Percentiles rank a stretch among this genome's conserved stretches.
Evolutionary conservation across 257 asterid genomes (phyloP).

Genomic region (Mentha longifolia): DNA sequence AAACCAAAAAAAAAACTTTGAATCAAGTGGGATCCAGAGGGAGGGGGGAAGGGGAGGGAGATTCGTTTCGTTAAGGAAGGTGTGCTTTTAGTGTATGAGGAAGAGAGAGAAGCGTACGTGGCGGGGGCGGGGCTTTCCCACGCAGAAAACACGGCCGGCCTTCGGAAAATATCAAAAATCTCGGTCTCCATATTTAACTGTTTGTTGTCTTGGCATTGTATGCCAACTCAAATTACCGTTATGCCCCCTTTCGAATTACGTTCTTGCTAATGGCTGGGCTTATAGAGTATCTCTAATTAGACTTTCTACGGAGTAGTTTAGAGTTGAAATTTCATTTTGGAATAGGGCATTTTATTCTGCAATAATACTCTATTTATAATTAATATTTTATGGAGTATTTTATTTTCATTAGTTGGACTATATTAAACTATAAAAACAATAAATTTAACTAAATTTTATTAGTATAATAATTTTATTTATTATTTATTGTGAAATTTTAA

Average conservation of each 20-base stretch:
- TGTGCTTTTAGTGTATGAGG: background rate
- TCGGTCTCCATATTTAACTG: background rate
- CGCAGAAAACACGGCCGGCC: slow-evolving; percentile 47
- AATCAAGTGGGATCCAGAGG: slow-evolving; percentile 14
- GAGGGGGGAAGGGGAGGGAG: background rate
- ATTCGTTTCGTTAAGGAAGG: background rate
- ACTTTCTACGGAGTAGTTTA: no score
- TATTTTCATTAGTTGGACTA: no score
- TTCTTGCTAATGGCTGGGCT: no score
- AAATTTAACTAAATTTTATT: no score
- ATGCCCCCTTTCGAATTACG: slow-evolving; percentile 12
- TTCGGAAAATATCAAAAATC: slow-evolving; percentile 30
- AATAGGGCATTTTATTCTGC: no score
- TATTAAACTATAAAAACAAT: no score
- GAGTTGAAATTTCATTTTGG: no score
- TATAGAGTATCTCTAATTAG: no score
- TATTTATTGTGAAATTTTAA: no score
- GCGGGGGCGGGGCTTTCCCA: slow-evolving; percentile 50
- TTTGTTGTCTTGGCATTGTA: slow-evolving; percentile 5
- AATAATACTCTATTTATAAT: no score
- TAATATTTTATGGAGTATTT: no score
- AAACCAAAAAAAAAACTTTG: background rate
- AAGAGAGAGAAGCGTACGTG: slow-evolving; percentile 23
- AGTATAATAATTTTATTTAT: no score
- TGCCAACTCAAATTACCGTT: background rate